Conservation (phyloP, 345 rosid species). For the Iberis pinnata region DNA sequence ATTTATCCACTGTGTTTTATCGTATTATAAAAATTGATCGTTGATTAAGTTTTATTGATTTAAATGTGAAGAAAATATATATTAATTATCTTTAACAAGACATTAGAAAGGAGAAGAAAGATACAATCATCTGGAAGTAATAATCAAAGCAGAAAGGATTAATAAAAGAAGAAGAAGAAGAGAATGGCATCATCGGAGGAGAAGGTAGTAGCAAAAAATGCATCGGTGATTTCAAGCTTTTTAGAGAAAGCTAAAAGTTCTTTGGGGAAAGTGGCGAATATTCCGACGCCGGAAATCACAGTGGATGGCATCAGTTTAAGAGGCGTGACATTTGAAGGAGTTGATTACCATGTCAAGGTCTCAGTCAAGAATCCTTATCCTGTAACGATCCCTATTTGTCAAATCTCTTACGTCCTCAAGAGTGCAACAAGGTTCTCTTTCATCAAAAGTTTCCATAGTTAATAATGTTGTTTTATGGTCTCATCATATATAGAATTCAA, state of each 20-base stretch:
- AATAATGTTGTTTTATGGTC: too few species aligned
- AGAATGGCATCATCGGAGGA: constrained; percentile 25
- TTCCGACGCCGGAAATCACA: constrained; percentile 68
- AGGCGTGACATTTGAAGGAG: constrained; percentile 42
- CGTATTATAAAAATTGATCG: too few species aligned
- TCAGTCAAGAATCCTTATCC: constrained; percentile 66
- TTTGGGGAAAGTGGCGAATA: constrained; percentile 58
- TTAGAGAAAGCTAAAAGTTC: constrained; percentile 65
- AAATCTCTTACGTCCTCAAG: constrained; percentile 68
- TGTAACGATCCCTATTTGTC: constrained; percentile 66
- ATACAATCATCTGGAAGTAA: constrained; percentile 2
- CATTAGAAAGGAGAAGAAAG: constrained; percentile 2
- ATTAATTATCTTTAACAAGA: neutral
- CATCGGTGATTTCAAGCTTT: constrained; percentile 31
- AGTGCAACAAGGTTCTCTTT: constrained; percentile 51
- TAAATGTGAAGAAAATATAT: too few species aligned
- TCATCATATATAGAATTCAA: too few species aligned
- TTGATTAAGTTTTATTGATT: too few species aligned
- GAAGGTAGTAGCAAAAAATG: constrained; percentile 23
- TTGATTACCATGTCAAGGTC: constrained; percentile 62
- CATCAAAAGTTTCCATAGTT: too few species aligned
- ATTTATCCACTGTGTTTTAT: too few species aligned
- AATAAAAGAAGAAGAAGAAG: neutral
- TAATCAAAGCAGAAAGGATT: too few species aligned
- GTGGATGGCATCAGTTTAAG: constrained; percentile 54